Conservation (phyloP, 805 yeast species). For the Saccharomycopsis fibuligera region DNA sequence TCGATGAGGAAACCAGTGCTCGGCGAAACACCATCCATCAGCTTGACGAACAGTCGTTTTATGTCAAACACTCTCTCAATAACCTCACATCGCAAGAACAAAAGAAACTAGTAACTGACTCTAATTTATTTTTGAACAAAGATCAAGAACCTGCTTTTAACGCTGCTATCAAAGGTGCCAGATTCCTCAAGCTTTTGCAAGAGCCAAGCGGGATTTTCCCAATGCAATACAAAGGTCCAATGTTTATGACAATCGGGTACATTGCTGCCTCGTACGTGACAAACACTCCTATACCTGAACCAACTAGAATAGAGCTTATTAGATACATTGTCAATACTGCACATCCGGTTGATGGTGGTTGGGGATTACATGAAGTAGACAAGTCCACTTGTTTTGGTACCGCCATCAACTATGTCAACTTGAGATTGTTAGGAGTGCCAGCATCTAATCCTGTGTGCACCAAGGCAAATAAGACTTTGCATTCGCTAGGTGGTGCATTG, state of each 20-base stretch:
- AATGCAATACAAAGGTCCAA: slow-evolving; percentile 92
- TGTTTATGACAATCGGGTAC: slow-evolving; percentile 93
- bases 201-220: slow-evolving; percentile 86
- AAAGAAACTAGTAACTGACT: slow-evolving; percentile 25
- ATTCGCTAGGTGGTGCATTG: slow-evolving; percentile 79
- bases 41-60: slow-evolving; percentile 46
- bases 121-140: slow-evolving; percentile 27
- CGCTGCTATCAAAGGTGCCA: slow-evolving; percentile 69
- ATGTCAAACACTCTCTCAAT: slow-evolving; percentile 41
- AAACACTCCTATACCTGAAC: slow-evolving; percentile 60
- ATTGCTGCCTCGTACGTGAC: slow-evolving; percentile 70
- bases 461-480: slow-evolving; percentile 68
- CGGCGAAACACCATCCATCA: no score
- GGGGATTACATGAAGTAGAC: slow-evolving; percentile 94
- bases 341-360: slow-evolving; percentile 99
- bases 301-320: slow-evolving; percentile 60
- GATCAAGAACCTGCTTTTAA: slow-evolving; percentile 39
- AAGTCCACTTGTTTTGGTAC: slow-evolving; percentile 96
- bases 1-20: slow-evolving; percentile 34
- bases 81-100: slow-evolving; percentile 19
- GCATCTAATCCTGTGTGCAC: slow-evolving; percentile 69
- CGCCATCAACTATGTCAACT: slow-evolving; percentile 71
- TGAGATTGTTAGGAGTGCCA: slow-evolving; percentile 73
- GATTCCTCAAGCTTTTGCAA: slow-evolving; percentile 64
- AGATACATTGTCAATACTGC: slow-evolving; percentile 87